Percentiles rank a stretch among this genome's conserved stretches.
Conservation (phyloP, 106 monocot species). For the Dioscorea alata region DNA sequence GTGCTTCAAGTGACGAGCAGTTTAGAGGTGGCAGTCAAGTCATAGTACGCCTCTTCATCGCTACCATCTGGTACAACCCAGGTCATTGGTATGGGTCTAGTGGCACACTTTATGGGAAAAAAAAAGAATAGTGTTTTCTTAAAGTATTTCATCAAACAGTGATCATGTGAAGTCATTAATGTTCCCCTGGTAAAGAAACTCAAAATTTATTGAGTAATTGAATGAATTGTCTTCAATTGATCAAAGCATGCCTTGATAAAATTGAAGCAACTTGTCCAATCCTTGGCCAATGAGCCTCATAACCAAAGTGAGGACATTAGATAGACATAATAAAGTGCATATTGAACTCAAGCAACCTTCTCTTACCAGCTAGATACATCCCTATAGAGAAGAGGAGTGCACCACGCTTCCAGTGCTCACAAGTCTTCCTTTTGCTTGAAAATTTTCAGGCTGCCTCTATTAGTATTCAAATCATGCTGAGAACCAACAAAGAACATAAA, state of each 20-base stretch:
- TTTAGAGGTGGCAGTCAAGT: background rate
- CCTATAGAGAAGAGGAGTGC: slow-evolving; percentile 90
- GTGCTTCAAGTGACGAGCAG: background rate
- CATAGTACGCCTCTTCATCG: background rate
- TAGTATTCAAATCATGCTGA: background rate
- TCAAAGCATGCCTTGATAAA: too few relatives aligned
- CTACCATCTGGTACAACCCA: background rate
- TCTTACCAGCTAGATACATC: slow-evolving; percentile 96
- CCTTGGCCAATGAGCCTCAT: background rate
- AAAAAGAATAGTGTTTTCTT: too few relatives aligned
- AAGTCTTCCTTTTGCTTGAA: slow-evolving; percentile 87
- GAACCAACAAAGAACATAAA: background rate
- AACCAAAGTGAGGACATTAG: background rate
- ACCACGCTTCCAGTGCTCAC: slow-evolving; percentile 68
- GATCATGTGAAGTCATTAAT: too few relatives aligned
- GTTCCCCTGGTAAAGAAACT: too few relatives aligned
- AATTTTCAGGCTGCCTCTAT: background rate
- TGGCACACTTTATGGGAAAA: too few relatives aligned
- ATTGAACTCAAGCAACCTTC: background rate
- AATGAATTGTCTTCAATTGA: too few relatives aligned
- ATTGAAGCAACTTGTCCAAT: too few relatives aligned
- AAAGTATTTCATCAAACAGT: too few relatives aligned
- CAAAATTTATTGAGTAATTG: too few relatives aligned
- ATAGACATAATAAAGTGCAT: background rate
- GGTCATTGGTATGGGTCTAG: too few relatives aligned